Base-by-base conservation (phyloP, 345 rosid genomes). In the Salix dunnii region DNA sequence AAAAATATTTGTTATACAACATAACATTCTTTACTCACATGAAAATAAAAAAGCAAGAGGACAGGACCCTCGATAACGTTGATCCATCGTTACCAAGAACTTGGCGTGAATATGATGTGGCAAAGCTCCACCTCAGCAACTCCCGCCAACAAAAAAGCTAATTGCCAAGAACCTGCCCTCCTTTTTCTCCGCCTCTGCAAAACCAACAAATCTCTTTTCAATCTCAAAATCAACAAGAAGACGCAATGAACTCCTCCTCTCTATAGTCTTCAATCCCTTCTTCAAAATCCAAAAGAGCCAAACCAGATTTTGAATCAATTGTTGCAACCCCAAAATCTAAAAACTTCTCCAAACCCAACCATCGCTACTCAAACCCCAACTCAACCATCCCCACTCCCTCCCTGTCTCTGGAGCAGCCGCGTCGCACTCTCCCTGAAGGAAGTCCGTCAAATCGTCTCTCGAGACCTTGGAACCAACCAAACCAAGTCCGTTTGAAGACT, bases 341-440 rank as follows among this genome's bases (percentile, higher is more conserved):
- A 25, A n/a, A n/a, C n/a, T n/a, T 35, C 72, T 28, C 6, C 63
- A 2, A 21, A 43, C 30, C 38, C 69, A 49, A 5, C n/a, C 20
- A 51, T 80, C 25, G 63, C 81, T 58, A 65, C 78, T 61, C 78
- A 74, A 48, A 77, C 84, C 1, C 81, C 84, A 20, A 18, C 55
- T 17, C 55, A 0, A 81, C 74, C 33, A 69, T 63, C 69, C 81
- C 66, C 10, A 5, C 76, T 48, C 51, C 68, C 71, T 58, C 63
- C 67, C 69, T 81, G 81, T 72, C 76, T 70, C 73, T 60, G 84
- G 21, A 81, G 70, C 81, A 76, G 81, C 67, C 20, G 36, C 0
- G 78, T 70, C 7, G 78, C 81, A 27, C 78, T 81, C 48, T 74
- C 81, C 0, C 2, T 81, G 3, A 77, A 74, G 13, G 84, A 81